Conservation (phyloP, 225 moss, liverwort and hornwort genomes). For the Marchantia polymorpha region DNA sequence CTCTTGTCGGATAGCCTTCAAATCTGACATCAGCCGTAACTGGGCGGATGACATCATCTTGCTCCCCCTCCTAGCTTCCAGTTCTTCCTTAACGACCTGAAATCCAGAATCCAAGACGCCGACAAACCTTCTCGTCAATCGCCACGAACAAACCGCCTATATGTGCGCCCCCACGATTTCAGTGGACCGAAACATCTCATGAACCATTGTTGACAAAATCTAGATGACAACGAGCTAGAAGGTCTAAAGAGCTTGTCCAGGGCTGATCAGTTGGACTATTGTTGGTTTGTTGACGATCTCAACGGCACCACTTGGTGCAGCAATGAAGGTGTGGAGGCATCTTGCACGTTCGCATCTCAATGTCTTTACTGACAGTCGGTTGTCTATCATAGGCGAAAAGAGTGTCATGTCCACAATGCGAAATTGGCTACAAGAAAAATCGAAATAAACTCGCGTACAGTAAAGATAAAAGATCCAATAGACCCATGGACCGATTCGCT, state of each 20-base stretch:
- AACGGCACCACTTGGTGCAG: background rate
- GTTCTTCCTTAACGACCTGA: background rate
- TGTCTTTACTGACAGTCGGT: background rate
- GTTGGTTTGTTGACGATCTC: background rate
- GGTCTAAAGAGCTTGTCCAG: background rate
- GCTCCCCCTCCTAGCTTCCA: background rate
- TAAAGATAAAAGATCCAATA: background rate
- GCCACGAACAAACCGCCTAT: background rate
- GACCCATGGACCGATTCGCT: background rate
- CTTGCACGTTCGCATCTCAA: background rate
- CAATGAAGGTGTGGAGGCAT: background rate
- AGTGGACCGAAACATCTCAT: background rate
- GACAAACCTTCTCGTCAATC: background rate
- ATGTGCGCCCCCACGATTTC: background rate
- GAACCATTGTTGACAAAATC: background rate
- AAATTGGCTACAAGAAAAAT: background rate
- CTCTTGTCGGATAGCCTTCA: conserved; percentile 58
- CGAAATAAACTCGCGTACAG: background rate
- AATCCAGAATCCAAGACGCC: background rate
- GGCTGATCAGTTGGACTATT: background rate
- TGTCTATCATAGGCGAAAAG: background rate
- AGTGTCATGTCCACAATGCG: background rate
- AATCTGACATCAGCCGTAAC: conserved; percentile 53
- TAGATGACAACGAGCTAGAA: background rate
- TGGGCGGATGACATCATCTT: conserved; percentile 61